These are phyloP conservation scores for Epichloe typhina DNA, from an alignment of 2,329 filamentous ascomycete species.

Conservation along the genomic window DNA sequence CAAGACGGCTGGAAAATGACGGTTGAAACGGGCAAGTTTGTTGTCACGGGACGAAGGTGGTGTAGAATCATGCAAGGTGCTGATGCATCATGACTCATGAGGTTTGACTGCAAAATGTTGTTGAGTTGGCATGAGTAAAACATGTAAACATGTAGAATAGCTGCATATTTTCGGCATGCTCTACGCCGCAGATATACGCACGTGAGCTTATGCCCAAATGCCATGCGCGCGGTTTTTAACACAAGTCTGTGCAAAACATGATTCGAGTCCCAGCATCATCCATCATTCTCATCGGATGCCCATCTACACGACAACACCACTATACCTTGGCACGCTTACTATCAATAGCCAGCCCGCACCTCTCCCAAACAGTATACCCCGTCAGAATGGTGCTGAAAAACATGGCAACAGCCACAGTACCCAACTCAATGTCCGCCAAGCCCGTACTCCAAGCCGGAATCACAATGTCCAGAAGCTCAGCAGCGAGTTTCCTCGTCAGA, in stretches of 20 bases:
- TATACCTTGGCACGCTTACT: conserved; percentile 1
- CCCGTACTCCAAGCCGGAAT: conserved; percentile 47
- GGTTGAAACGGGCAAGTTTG: conserved; percentile 54
- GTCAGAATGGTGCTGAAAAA: conserved; percentile 49
- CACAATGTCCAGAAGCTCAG: conserved; percentile 48
- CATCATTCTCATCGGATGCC: no score
- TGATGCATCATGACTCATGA: no score
- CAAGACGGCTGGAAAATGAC: conserved; percentile 76
- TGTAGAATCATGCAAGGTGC: no score
- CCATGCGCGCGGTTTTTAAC: no score
- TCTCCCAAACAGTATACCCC: conserved; percentile 47
- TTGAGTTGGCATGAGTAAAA: no score
- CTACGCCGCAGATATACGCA: no score
- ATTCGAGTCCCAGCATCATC: no score
- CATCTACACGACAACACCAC: not conserved
- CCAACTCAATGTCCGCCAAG: conserved; percentile 40
- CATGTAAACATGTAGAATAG: no score
- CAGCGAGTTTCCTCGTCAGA: conserved; percentile 35
- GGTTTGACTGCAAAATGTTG: no score
- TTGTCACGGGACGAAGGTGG: conserved; percentile 48
- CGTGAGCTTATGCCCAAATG: no score
- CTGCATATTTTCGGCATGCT: no score
- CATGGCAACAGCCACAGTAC: conserved; percentile 44
- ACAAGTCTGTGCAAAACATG: no score
- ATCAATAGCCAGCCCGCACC: conserved; percentile 21